Conservation (phyloP, 768 basidiomycete genomes). For the Lepiota brunneoincarnata region DNA sequence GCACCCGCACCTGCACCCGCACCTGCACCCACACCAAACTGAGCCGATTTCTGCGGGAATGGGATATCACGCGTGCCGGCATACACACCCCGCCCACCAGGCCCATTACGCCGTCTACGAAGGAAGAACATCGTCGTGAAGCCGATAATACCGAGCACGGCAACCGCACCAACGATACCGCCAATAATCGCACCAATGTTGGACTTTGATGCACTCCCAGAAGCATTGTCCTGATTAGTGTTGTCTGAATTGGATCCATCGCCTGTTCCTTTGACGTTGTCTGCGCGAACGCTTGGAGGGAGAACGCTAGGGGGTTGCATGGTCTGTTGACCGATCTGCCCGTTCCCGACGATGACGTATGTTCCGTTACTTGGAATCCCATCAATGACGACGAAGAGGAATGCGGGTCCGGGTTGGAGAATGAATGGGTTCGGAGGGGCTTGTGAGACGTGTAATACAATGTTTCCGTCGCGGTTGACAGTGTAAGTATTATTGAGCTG, state of each 20-base stretch:
- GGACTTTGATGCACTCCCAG: constrained; percentile 20
- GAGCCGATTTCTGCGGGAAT: constrained; percentile 22
- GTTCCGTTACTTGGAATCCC: constrained; percentile 84
- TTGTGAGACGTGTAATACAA: constrained; percentile 78
- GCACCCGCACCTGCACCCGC: constrained; percentile 24
- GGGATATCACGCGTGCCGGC: not conserved
- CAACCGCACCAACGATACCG: constrained; percentile 50
- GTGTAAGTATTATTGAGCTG: constrained; percentile 87
- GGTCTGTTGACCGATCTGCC: constrained; percentile 73
- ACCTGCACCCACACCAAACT: too few species aligned
- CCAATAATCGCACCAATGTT: constrained; percentile 47
- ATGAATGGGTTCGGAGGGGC: constrained; percentile 82
- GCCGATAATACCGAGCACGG: constrained; percentile 45
- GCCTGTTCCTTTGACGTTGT: constrained; percentile 38
- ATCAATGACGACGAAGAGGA: constrained; percentile 79
- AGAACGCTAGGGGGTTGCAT: constrained; percentile 39
- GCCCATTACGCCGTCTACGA: constrained; percentile 7
- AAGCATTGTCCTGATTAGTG: constrained; percentile 10
- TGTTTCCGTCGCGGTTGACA: constrained; percentile 73
- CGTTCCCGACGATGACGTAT: constrained; percentile 76
- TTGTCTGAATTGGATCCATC: constrained; percentile 14
- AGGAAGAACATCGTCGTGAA: constrained; percentile 15
- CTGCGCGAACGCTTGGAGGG: constrained; percentile 46
- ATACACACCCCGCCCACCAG: constrained; percentile 2
- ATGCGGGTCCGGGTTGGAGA: constrained; percentile 85